Base-by-base conservation (phyloP, 2,329 filamentous ascomycete genomes). In the Cladophialophora psammophila region DNA sequence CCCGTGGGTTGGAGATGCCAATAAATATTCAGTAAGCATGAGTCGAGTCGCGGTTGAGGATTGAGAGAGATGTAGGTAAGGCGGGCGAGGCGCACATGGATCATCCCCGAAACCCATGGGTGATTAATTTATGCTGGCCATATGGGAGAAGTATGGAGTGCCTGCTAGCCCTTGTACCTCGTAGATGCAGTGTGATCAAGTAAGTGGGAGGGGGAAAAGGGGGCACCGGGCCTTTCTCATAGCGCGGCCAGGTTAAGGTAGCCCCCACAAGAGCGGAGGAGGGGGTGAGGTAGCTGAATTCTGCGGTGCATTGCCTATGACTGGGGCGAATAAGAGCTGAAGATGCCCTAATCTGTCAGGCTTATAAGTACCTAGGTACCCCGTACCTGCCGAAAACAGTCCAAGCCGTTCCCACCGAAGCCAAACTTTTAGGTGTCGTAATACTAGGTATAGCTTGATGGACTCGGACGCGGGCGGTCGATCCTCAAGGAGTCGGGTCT, bases 311-410 rank as follows among this genome's bases (percentile, higher is more conserved):
- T 26, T 8, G 18, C 18, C 45, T 50, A 50, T 18, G 45, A 8
- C 40, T 26, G 45, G 18, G 45, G 45, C 57, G 57, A 60, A 60
- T 50, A 6, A 32, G 38, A 32, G 38, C 40, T 60, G 40, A 34
- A 59, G 20, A 13, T n/a, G 36, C 5, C 57, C 42, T 32, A 38
- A 3, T 35, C 5, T 35, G 12, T 18, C n/a, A n/a, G 50, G 31
- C 54, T 38, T 50, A 36, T 31, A 13, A n/a, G 57, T 40, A 60
- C 31, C 50, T 20, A 45, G 31, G 26, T 10, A 4, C 31, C 8
- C 52, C 18, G 42, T 42, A 61, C 42, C 45, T 61, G 40, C 59
- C 59, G 34, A 31, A 61, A 61, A 40, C 15, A 54, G 59, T 38
- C 18, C 26, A 18, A 20, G n/a, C 42, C 18, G 10, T 48, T 48